Conservation (phyloP, 1,284 basidiomycete species). For the Heterobasidion occidentale region DNA sequence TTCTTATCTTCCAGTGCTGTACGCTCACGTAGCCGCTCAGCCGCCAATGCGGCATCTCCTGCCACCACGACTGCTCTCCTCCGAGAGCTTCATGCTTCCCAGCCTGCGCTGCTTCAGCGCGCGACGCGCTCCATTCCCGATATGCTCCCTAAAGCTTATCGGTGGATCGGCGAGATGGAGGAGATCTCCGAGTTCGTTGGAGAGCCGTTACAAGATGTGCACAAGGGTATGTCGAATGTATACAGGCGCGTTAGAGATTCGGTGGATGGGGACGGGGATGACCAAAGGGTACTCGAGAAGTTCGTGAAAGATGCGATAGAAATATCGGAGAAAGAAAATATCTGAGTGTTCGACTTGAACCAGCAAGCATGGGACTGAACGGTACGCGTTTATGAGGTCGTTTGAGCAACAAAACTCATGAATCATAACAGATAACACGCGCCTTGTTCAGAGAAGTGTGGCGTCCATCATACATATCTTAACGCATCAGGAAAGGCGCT, state of each 20-base stretch:
- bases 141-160: slow-evolving; percentile 54
- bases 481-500: too few species aligned
- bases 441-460: too few species aligned
- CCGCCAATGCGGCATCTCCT: slow-evolving; percentile 50
- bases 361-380: too few species aligned
- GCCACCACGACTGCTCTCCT: slow-evolving; percentile 46
- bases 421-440: too few species aligned
- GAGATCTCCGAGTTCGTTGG: slow-evolving; percentile 52
- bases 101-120: slow-evolving; percentile 34
- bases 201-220: slow-evolving; percentile 25
- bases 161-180: slow-evolving; percentile 54
- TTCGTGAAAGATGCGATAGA: slow-evolving; percentile 38
- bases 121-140: slow-evolving; percentile 30
- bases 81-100: slow-evolving; percentile 37
- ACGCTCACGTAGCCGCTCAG: slow-evolving; percentile 18
- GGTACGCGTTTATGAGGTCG: too few species aligned
- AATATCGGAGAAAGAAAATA: not conserved
- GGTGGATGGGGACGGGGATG: slow-evolving; percentile 24
- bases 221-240: slow-evolving; percentile 38
- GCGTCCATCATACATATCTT: too few species aligned
- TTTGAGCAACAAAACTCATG: too few species aligned
- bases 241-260: slow-evolving; percentile 37
- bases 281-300: slow-evolving; percentile 29
- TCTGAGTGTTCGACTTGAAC: too few species aligned
- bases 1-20: not conserved